Evolutionary conservation across 768 basidiomycete genomes (phyloP), one percentile per base, ranked within the genome.

Genomic region (Psilocybe azurescens): DNA sequence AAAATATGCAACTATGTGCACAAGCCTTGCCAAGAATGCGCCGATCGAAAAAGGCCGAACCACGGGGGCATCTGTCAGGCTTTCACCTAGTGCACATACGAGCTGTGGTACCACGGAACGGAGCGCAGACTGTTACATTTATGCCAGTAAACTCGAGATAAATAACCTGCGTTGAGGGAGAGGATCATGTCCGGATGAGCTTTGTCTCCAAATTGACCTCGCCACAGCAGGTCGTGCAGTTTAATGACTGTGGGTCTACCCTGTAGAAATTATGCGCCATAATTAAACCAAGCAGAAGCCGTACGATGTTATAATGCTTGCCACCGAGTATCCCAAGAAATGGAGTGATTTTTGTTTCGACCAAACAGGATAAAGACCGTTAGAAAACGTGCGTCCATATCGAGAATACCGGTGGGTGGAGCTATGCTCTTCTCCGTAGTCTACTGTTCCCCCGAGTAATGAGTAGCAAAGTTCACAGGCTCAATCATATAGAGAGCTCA

Each of bases 391-490:
- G 46, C 82, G 76, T 16, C 83, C 84, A 63, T 77, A 80, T 5
- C 79, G 78, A 6, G 70, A 69, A 67, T 84, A 82, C 1, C 67
- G 67, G 61, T 79, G 72, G 16, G 58, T 56, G n/a, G 47, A 54
- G n/a, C 80, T 71, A 62, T 84, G 83, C 36, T 74, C 70, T 24
- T 67, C 74, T 3, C 83, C 83, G 60, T 86, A 84, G 64, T 84
- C 83, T 10, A 85, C 81, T 58, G 71, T 79, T 3, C 83, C 83
- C 6, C 84, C 84, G 24, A 72, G 61, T 10, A 86, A 63, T 6
- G 75, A 70, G 64, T 82, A 83, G 70, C 77, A 84, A 9, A 83
- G 68, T 64, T 85, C 83, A 67, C 83, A 84, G 13, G 83, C 83
- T 46, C 83, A 67, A 64, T 86, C 84, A 58, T 84, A 83, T 50